Percentiles rank a stretch among this genome's conserved stretches.
Conservation (phyloP, 2,329 filamentous ascomycete species). For the Paecilomyces sp. region DNA sequence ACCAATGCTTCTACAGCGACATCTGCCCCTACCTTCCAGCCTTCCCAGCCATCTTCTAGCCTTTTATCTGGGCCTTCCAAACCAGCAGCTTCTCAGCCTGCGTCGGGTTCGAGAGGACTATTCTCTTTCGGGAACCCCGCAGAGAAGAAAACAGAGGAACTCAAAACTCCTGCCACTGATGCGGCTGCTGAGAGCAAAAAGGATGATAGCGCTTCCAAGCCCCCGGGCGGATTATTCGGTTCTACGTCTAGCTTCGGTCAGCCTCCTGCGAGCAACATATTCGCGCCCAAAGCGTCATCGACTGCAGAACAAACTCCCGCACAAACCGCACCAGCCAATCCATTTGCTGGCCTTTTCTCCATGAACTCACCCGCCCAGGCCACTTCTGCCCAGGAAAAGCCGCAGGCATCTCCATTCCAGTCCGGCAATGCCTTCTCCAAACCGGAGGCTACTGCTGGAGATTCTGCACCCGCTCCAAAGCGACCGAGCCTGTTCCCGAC, state of each 20-base stretch:
- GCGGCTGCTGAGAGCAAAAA: neutral
- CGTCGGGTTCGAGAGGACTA: neutral
- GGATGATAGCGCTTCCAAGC: neutral
- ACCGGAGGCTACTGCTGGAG: neutral
- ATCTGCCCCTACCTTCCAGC: constrained; percentile 10
- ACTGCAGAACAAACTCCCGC: neutral
- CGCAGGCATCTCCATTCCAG: neutral
- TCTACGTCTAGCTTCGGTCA: neutral
- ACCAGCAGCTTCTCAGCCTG: neutral
- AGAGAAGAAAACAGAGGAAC: neutral
- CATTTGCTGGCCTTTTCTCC: neutral
- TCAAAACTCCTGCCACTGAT: neutral
- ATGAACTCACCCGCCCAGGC: neutral
- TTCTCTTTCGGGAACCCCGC: neutral
- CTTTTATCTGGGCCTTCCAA: constrained; percentile 9
- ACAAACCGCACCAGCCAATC: neutral
- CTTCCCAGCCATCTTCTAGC: constrained; percentile 14
- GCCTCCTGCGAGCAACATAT: neutral
- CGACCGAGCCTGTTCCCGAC: neutral
- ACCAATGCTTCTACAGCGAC: constrained; percentile 8
- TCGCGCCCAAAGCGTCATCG: neutral
- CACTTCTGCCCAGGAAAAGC: neutral
- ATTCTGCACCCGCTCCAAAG: neutral
- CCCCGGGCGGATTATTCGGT: neutral
- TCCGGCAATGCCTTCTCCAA: neutral